phyloP scores from a whole-genome alignment of 192 early-diverging fungal genomes.

The Coemansia sp. region DNA sequence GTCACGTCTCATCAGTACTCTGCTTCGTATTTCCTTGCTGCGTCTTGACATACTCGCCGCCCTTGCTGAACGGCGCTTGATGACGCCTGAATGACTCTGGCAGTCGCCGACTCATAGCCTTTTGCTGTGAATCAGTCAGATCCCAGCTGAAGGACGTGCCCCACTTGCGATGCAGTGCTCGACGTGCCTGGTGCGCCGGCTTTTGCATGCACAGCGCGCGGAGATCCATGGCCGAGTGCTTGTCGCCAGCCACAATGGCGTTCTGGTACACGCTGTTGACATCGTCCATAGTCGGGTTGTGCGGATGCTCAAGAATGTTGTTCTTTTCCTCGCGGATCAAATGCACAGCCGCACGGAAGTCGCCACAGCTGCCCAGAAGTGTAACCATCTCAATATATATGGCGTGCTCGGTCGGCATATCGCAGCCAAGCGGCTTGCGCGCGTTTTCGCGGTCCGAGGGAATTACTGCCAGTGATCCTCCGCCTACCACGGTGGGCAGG shows the following conservation, averaged over 20 bases:
- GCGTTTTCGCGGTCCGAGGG: slow-evolving; percentile 41
- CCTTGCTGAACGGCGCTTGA: slow-evolving; percentile 34
- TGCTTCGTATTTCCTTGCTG: background rate
- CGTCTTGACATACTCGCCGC: slow-evolving; percentile 33
- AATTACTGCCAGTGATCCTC: slow-evolving; percentile 35
- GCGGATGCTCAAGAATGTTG: slow-evolving; percentile 32
- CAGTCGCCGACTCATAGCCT: slow-evolving; percentile 43
- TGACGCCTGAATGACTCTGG: slow-evolving; percentile 42
- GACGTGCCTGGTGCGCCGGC: slow-evolving; percentile 30
- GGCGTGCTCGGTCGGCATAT: slow-evolving; percentile 56
- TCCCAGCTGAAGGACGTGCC: slow-evolving; percentile 57
- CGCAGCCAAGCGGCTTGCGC: slow-evolving; percentile 52
- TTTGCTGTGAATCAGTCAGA: slow-evolving; percentile 40
- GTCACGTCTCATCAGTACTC: background rate
- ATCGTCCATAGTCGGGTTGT: slow-evolving; percentile 50
- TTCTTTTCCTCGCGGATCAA: slow-evolving; percentile 54
- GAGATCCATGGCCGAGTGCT: slow-evolving; percentile 51
- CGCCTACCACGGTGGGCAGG: slow-evolving; percentile 21
- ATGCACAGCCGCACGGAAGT: slow-evolving; percentile 52
- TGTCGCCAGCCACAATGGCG: slow-evolving; percentile 54
- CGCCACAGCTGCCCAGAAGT: slow-evolving; percentile 59
- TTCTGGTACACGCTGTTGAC: slow-evolving; percentile 56
- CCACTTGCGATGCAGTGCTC: slow-evolving; percentile 59
- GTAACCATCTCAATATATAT: slow-evolving; percentile 65
- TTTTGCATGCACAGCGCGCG: slow-evolving; percentile 54